Conservation (phyloP, 805 yeast species). For the Yamadazyma phyllophila region DNA sequence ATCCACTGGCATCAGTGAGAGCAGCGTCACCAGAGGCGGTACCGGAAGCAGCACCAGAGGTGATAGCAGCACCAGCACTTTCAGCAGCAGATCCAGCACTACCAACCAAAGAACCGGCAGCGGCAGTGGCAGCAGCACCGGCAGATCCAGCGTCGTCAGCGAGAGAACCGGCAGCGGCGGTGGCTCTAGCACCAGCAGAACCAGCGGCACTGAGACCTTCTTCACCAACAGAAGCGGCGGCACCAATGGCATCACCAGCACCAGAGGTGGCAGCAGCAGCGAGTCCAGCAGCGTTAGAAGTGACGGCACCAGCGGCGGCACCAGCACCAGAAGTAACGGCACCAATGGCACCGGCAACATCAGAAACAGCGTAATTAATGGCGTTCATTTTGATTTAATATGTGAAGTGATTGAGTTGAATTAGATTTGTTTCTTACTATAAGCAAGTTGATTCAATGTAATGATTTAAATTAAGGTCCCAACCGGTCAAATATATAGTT, state of each 20-base stretch:
- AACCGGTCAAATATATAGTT: not conserved
- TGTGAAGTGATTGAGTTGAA: not conserved
- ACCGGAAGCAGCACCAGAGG: slow-evolving; percentile 16
- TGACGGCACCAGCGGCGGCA: slow-evolving; percentile 10
- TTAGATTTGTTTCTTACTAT: not conserved
- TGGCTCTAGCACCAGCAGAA: slow-evolving; percentile 15
- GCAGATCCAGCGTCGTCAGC: slow-evolving; percentile 13
- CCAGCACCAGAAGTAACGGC: slow-evolving; percentile 7
- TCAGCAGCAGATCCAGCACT: slow-evolving; percentile 7
- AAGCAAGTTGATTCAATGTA: no score
- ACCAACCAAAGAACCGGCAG: slow-evolving; percentile 9
- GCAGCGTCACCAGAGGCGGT: slow-evolving; percentile 12
- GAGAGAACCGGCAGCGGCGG: slow-evolving; percentile 14
- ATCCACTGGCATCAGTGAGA: slow-evolving; percentile 10
- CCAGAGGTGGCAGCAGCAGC: slow-evolving; percentile 11
- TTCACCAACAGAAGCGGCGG: slow-evolving; percentile 14
- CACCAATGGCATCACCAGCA: slow-evolving; percentile 6
- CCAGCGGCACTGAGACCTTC: slow-evolving; percentile 15
- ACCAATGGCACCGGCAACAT: slow-evolving; percentile 4
- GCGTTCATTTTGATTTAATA: slow-evolving; percentile 23
- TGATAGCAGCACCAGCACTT: slow-evolving; percentile 14
- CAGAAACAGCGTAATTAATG: slow-evolving; percentile 26
- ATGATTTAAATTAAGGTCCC: not conserved
- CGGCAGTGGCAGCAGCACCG: slow-evolving; percentile 10
- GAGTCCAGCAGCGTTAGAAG: slow-evolving; percentile 5